A percentile compares a stretch with the other conserved stretches of the same genome.
Evolutionary conservation across 1,139 yeast genomes (phyloP).

Genomic region (Yamadazyma sp.): DNA sequence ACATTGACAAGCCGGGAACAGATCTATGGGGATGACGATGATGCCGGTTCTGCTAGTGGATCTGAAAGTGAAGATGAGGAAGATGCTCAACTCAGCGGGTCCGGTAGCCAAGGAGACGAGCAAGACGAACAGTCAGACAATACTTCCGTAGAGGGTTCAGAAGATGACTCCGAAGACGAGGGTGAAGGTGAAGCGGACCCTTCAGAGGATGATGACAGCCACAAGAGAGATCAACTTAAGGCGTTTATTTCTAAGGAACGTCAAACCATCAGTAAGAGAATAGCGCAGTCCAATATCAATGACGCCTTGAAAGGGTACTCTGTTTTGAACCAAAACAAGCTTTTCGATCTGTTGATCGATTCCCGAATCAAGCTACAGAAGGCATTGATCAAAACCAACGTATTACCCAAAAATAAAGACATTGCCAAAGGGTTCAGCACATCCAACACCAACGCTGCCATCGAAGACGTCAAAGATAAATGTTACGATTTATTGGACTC

Average conservation of each 20-base stretch:
- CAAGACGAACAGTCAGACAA: constrained; percentile 18
- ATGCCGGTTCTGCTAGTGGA: background rate
- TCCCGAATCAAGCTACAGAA: constrained; percentile 84
- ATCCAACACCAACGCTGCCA: constrained; percentile 31
- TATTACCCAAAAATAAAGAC: constrained; percentile 53
- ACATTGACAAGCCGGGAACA: constrained; percentile 58
- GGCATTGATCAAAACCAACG: constrained; percentile 63
- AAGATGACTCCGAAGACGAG: constrained; percentile 34
- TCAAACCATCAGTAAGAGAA: constrained; percentile 56
- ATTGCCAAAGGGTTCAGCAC: constrained; percentile 31
- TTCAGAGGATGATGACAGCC: constrained; percentile 27
- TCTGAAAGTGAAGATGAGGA: too few relatives aligned
- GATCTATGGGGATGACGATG: constrained; percentile 44
- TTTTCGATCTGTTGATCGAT: constrained; percentile 79
- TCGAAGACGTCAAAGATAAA: constrained; percentile 35
- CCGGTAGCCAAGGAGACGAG: constrained; percentile 16
- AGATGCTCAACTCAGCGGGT: constrained; percentile 18
- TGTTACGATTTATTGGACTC: constrained; percentile 47
- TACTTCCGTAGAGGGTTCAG: constrained; percentile 27
- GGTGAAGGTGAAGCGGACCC: constrained; percentile 17
- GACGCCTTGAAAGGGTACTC: constrained; percentile 89
- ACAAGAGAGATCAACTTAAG: constrained; percentile 49
- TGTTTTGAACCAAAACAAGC: constrained; percentile 68
- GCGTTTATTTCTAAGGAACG: constrained; percentile 64
- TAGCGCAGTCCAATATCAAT: constrained; percentile 65